Percentiles rank a stretch among this genome's conserved stretches.
Conservation (phyloP, 176 grass and related monocot genomes). For the Cenchrus americanus region DNA sequence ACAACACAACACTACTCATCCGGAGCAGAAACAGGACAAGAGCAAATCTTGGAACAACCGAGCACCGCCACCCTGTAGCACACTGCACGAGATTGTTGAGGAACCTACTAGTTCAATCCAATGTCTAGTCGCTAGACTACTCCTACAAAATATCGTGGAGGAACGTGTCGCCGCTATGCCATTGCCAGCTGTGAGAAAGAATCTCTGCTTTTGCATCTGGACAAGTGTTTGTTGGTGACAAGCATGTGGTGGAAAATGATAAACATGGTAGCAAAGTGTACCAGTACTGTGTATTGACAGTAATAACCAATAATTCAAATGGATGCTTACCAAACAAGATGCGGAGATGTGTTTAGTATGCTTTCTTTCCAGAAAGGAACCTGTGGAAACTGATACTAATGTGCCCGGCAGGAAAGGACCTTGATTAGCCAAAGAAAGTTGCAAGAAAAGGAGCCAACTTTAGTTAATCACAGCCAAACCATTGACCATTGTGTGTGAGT, state of each 20-base stretch:
- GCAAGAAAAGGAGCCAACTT: conserved; percentile 9
- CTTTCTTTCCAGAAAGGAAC: background rate
- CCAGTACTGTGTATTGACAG: background rate
- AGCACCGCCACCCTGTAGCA: background rate
- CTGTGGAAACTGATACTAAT: background rate
- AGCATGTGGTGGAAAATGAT: background rate
- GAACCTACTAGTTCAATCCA: background rate
- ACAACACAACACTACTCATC: background rate
- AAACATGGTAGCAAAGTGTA: no score
- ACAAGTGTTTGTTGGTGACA: background rate
- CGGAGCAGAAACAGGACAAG: background rate
- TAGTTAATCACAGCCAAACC: background rate
- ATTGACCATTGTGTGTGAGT: background rate
- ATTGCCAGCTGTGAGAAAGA: conserved; percentile 3
- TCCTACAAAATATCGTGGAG: background rate
- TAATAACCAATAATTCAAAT: conserved; percentile 1
- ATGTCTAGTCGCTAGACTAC: background rate
- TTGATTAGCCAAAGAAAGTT: background rate
- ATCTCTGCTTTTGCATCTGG: background rate
- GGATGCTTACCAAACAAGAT: background rate
- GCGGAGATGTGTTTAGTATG: background rate
- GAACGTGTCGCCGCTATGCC: background rate
- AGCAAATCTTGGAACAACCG: background rate
- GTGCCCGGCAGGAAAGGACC: background rate
- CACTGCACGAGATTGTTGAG: background rate